Base-by-base conservation (phyloP, 2,329 filamentous ascomycete genomes). In the Cercospora brassicicola region DNA sequence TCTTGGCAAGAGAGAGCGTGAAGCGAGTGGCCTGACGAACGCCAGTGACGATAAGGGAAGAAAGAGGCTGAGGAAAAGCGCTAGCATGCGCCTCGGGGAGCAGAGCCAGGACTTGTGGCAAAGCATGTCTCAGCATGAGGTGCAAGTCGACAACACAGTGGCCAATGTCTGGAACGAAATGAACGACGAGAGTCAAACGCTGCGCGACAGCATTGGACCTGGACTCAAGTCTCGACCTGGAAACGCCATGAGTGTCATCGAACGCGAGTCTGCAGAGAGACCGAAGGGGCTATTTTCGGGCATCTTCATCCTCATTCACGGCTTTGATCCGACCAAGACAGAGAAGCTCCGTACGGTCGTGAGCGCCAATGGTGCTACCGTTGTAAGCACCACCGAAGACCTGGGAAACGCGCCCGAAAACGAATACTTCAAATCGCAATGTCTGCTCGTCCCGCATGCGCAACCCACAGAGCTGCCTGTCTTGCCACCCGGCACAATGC, bases 91-190 rank as follows among this genome's bases (percentile, higher is more conserved):
- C 78, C 82, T 98, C 33, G 89, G 86, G 67, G 91, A 86, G 60
- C 93, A 97, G 75, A 90, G 89, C 72, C 89, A 94, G 74, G 89
- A 88, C 30, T 85, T 98, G n/a, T 98, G 94, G 94, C 90, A 90
- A 4, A 92, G 96, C 74, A 96, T 99, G 67, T 86, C 95, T 36
- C 78, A 76, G 62, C 75, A 75, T 8, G 78, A 78, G 13, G 68
- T 68, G 11, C 67, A 69, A 26, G 67, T 70, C 10, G 73, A 72
- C 31, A 64, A 68, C 10, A 69, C 71, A 4, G 71, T 71, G 64
- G 28, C 68, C 62, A 69, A 76, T 64, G 71, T 70, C 23, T 76
- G 74, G 74, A 48, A 62, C 18, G 66, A 67, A 9, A 57, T 31
- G 9, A 71, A 69, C 28, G 70, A 75, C 23, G 72, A 72, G 23